Evolutionary conservation across 2,329 filamentous ascomycete species (phyloP).

Genomic region (Neofusicoccum umdonicola): DNA sequence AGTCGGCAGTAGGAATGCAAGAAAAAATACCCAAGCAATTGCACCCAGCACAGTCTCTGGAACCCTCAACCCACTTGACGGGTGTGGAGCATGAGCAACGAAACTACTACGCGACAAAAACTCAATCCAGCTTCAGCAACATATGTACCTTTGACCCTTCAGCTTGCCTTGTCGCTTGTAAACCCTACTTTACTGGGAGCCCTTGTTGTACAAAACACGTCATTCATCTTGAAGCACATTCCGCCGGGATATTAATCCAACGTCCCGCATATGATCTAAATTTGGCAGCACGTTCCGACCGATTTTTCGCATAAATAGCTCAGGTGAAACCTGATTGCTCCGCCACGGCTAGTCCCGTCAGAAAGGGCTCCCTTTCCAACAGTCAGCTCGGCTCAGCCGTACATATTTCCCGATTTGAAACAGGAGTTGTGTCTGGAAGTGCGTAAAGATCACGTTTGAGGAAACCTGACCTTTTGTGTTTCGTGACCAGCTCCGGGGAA

Average conservation of each 20-base stretch:
- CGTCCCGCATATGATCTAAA: neutral
- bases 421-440: neutral
- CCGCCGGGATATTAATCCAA: neutral
- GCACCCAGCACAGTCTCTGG: neutral
- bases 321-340: neutral
- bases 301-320: neutral
- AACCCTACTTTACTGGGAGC: neutral
- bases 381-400: too few relatives aligned
- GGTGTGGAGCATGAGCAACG: neutral
- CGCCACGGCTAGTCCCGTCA: neutral
- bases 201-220: neutral
- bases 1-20: neutral
- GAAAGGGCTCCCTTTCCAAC: too few relatives aligned
- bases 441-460: neutral
- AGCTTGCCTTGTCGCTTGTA: neutral
- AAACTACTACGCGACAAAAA: neutral
- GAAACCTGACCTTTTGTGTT: neutral
- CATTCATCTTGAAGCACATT: neutral
- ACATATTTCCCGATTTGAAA: neutral
- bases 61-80: neutral
- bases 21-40: conserved; percentile 1
- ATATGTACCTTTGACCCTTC: neutral
- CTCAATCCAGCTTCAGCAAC: neutral
- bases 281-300: neutral
- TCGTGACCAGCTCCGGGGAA: neutral